Conservation (phyloP, 129 eudicot species). For the Scalesia atractyloides region DNA sequence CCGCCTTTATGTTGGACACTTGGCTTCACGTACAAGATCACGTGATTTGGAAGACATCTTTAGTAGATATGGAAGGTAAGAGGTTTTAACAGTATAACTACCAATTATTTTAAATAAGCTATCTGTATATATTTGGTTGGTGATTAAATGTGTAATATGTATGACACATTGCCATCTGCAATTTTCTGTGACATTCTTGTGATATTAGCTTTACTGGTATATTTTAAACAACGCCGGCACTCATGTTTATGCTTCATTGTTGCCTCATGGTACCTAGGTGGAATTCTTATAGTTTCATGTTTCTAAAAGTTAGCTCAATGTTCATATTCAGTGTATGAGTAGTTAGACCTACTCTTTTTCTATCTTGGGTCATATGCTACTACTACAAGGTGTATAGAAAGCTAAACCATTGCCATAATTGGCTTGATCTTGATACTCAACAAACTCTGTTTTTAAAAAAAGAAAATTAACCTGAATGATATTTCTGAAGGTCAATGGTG, state of each 20-base stretch:
- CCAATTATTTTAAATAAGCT: neutral
- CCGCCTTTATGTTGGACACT: constrained; percentile 86
- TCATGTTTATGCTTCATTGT: constrained; percentile 1
- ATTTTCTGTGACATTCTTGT: neutral
- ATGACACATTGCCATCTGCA: neutral
- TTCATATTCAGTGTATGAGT: constrained; percentile 11
- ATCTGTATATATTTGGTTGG: neutral
- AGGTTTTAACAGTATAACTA: constrained; percentile 13
- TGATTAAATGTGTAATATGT: neutral
- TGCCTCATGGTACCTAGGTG: constrained; percentile 20
- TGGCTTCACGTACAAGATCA: constrained; percentile 77
- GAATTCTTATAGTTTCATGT: neutral
- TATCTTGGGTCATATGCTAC: neutral
- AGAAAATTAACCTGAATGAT: constrained; percentile 70
- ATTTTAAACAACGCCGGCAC: constrained; percentile 11
- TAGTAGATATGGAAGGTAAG: constrained; percentile 88
- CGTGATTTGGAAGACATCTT: constrained; percentile 80
- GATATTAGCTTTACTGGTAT: constrained; percentile 3
- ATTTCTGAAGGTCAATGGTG: constrained; percentile 92
- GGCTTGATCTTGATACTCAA: constrained; percentile 17
- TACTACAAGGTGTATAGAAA: constrained; percentile 24
- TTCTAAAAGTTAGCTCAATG: neutral
- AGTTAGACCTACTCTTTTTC: neutral
- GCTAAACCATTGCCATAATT: constrained; percentile 11
- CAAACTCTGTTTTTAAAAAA: constrained; percentile 5